These are phyloP conservation scores for Yamadazyma sp. DNA, from an alignment of 1,139 yeast genomes.

Conservation along the genomic window DNA sequence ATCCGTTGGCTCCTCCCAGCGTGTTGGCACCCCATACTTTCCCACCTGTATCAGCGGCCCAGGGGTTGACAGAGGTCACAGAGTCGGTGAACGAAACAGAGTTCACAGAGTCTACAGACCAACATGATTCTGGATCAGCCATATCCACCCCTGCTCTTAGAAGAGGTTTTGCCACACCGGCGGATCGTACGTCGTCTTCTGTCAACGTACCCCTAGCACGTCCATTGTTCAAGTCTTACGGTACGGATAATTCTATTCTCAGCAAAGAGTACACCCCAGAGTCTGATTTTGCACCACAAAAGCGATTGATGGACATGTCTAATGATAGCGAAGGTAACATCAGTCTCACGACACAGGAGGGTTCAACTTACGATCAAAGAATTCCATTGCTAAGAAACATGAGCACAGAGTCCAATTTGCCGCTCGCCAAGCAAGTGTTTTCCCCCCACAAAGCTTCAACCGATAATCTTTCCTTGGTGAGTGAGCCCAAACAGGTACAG, in stretches of 20 bases:
- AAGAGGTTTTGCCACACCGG: no score
- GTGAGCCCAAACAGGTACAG: conserved; percentile 15
- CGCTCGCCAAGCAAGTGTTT: conserved; percentile 13
- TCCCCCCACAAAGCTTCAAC: conserved; percentile 14
- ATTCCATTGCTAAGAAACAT: conserved; percentile 31
- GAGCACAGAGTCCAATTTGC: conserved; percentile 23
- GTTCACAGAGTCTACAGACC: background rate
- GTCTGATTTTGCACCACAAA: background rate
- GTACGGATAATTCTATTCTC: background rate
- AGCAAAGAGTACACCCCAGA: background rate
- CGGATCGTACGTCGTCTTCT: no score
- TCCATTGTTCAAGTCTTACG: background rate
- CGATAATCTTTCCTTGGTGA: conserved; percentile 20
- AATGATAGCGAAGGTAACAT: conserved; percentile 18
- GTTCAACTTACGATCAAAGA: conserved; percentile 28
- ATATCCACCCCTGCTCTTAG: no score
- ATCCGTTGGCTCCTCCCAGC: background rate
- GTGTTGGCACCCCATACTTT: background rate
- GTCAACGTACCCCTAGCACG: no score
- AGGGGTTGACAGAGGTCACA: no score
- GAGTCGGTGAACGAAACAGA: background rate
- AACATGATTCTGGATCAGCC: background rate
- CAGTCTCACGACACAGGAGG: conserved; percentile 21
- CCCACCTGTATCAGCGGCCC: no score
- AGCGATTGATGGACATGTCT: conserved; percentile 3